phyloP scores from a whole-genome alignment of 164 flowering plant species.

The Vitis cinerea region DNA sequence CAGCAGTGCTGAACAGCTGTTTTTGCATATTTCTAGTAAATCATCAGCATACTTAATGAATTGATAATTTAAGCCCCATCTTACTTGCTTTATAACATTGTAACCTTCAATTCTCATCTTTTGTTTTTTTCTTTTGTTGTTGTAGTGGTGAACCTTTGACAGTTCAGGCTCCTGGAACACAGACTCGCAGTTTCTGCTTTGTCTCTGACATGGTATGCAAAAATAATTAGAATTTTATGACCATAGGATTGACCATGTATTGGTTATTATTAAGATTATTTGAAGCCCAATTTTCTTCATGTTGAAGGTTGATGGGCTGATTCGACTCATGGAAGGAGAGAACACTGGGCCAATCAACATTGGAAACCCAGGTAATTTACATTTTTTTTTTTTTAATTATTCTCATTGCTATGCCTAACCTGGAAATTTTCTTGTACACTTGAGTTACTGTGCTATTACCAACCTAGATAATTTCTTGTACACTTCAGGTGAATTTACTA shows the following conservation, averaged over 20 bases:
- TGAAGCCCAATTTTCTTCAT: too few relatives aligned
- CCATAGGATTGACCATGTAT: background rate
- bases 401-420: background rate
- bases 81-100: background rate
- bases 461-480: constrained; percentile 1
- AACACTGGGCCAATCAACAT: constrained; percentile 78
- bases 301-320: constrained; percentile 75
- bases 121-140: background rate
- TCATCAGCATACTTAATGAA: too few relatives aligned
- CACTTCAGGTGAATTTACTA: constrained; percentile 78
- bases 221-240: background rate
- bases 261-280: background rate
- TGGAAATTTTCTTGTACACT: background rate
- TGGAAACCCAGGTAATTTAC: constrained; percentile 68
- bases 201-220: constrained; percentile 78
- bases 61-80: too few relatives aligned
- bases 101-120: background rate
- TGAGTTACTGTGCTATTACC: background rate
- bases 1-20: too few relatives aligned
- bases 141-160: constrained; percentile 64
- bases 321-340: constrained; percentile 81
- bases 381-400: background rate
- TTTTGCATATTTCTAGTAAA: too few relatives aligned
- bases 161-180: constrained; percentile 75
- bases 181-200: constrained; percentile 81